phyloP scores from a whole-genome alignment of 2,329 filamentous ascomycete species.

The Akanthomyces muscarius region DNA sequence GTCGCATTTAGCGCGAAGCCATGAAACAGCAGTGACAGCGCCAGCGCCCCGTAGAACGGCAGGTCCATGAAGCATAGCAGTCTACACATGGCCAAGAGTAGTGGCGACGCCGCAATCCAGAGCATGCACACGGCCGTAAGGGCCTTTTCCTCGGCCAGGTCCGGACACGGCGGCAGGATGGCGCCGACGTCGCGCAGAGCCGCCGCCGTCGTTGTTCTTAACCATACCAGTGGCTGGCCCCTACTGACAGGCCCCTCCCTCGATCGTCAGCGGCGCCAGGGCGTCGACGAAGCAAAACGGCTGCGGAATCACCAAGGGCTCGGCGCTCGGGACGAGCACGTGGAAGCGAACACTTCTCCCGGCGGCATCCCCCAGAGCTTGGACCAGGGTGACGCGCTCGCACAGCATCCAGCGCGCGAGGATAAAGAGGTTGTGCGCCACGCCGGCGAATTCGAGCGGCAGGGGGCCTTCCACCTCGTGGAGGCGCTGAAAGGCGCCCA shows the following conservation, averaged over 20 bases:
- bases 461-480: conserved; percentile 5
- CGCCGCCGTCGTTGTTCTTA: not conserved
- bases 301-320: no score
- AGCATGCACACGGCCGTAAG: not conserved
- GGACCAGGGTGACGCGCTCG: conserved; percentile 15
- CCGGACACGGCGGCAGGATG: conserved; percentile 9
- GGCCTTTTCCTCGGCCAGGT: conserved; percentile 3
- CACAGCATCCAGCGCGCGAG: conserved; percentile 18
- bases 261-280: no score
- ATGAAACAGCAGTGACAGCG: not conserved
- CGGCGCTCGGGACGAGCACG: no score
- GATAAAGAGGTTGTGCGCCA: conserved; percentile 13
- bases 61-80: not conserved
- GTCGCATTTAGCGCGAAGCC: conserved; percentile 5
- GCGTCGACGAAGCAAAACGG: no score
- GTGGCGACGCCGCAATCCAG: not conserved
- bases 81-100: not conserved
- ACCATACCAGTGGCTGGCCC: no score
- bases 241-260: no score
- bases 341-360: no score
- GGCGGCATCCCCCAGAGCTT: conserved; percentile 10
- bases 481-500: conserved; percentile 14
- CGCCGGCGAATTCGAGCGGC: conserved; percentile 7
- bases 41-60: conserved; percentile 5
- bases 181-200: conserved; percentile 12